These are phyloP conservation scores for Candida methanosorbosa DNA, from an alignment of 805 yeast species.

Conservation along the genomic window DNA sequence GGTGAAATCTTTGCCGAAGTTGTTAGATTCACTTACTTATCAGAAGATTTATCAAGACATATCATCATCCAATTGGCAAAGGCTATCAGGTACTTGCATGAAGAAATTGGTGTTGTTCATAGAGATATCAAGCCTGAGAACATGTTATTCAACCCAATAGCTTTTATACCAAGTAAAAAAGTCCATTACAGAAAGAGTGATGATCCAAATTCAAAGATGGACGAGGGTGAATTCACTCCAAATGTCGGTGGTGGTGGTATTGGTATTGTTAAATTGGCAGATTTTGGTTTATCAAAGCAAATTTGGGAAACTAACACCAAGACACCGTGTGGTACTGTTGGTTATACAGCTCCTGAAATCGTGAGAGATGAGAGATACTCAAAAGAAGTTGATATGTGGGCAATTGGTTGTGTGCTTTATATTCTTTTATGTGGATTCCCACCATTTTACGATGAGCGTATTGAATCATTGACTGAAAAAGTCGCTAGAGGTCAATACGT, in stretches of 20 bases:
- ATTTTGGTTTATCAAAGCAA: constrained; percentile 90
- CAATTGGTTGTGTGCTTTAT: constrained; percentile 90
- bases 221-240: constrained; percentile 79
- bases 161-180: constrained; percentile 31
- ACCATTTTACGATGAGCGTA: constrained; percentile 85
- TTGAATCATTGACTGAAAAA: constrained; percentile 64
- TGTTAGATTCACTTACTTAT: constrained; percentile 67
- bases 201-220: constrained; percentile 60
- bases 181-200: constrained; percentile 49
- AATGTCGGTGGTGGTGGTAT: constrained; percentile 90
- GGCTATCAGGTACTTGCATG: constrained; percentile 63
- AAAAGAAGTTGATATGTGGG: constrained; percentile 98
- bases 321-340: constrained; percentile 98
- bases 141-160: constrained; percentile 55
- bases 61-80: constrained; percentile 64
- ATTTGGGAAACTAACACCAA: constrained; percentile 82
- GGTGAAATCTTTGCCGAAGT: constrained; percentile 79
- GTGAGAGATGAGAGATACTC: constrained; percentile 90
- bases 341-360: constrained; percentile 97
- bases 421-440: constrained; percentile 96
- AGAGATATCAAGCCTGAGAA: constrained; percentile 82
- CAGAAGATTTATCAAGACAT: constrained; percentile 65
- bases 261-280: constrained; percentile 86
- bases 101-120: constrained; percentile 70
- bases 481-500: constrained; percentile 76